A percentile compares a stretch with the other conserved stretches of the same genome.
These are phyloP conservation scores for Phaeolepiota aurea DNA, from an alignment of 768 basidiomycete genomes.

Conservation along the genomic window DNA sequence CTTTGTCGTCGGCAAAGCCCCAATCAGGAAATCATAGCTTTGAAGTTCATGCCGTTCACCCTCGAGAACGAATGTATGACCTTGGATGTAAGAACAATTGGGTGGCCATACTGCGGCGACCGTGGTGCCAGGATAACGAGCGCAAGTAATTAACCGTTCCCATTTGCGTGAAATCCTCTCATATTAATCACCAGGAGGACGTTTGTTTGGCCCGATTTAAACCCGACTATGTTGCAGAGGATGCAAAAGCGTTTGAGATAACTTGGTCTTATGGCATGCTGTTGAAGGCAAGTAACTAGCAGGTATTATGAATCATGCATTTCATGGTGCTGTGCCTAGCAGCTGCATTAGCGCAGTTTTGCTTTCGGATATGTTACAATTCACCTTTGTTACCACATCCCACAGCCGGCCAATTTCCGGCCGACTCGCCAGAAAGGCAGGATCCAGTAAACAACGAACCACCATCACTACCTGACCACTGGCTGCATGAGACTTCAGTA, in stretches of 20 bases:
- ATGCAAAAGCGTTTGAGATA: constrained; percentile 7
- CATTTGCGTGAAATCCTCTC: constrained; percentile 2
- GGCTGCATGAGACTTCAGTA: constrained; percentile 46
- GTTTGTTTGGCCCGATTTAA: constrained; percentile 30
- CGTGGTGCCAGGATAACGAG: constrained; percentile 11
- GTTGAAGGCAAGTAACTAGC: not conserved
- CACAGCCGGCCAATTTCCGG: constrained; percentile 39
- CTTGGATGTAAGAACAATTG: constrained; percentile 23
- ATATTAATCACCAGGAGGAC: constrained; percentile 8
- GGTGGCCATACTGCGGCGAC: constrained; percentile 11
- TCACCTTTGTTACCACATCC: constrained; percentile 50
- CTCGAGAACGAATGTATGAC: constrained; percentile 28
- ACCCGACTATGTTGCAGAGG: constrained; percentile 21
- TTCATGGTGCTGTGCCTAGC: not conserved
- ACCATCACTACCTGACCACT: constrained; percentile 51
- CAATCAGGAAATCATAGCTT: no score
- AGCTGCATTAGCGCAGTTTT: not conserved
- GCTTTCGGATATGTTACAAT: no score
- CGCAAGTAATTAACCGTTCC: no score
- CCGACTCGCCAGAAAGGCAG: constrained; percentile 41
- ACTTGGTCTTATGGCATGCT: no score
- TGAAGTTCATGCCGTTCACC: no score
- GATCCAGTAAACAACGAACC: constrained; percentile 35
- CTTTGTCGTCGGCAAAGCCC: no score
- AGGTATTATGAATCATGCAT: not conserved